Conservation (phyloP, 2,329 filamentous ascomycete species). For the Monosporascus sp. region DNA sequence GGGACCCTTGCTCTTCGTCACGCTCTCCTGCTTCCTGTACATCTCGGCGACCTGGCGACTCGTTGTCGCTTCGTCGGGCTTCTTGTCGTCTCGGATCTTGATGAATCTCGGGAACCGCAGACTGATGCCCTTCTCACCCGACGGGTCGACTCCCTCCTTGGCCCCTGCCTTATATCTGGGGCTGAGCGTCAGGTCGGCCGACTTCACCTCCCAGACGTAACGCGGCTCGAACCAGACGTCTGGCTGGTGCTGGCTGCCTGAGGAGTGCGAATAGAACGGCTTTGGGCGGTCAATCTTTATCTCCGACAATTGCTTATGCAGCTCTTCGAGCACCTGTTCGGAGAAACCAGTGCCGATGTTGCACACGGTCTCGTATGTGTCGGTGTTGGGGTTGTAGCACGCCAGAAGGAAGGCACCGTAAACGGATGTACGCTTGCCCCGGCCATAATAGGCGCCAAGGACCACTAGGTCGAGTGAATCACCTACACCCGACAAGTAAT, state of each 20-base stretch:
- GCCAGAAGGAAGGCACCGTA: slow-evolving; percentile 95
- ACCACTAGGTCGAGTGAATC: slow-evolving; percentile 97
- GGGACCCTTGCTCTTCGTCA: slow-evolving; percentile 78
- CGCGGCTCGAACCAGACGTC: slow-evolving; percentile 98
- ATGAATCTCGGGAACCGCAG: slow-evolving; percentile 92
- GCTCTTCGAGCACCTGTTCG: slow-evolving; percentile 84
- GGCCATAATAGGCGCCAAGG: slow-evolving; percentile 87
- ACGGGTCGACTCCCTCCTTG: slow-evolving; percentile 69
- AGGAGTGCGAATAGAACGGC: slow-evolving; percentile 86
- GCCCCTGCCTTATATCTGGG: slow-evolving; percentile 90
- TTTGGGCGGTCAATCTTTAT: slow-evolving; percentile 86
- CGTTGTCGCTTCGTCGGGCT: slow-evolving; percentile 81
- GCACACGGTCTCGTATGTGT: slow-evolving; percentile 92
- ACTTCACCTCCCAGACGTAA: slow-evolving; percentile 96
- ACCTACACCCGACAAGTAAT: slow-evolving; percentile 89
- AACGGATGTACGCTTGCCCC: slow-evolving; percentile 90
- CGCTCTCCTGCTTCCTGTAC: slow-evolving; percentile 92
- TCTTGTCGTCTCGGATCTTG: slow-evolving; percentile 89
- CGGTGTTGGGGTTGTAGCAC: slow-evolving; percentile 76
- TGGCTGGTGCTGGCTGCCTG: slow-evolving; percentile 83
- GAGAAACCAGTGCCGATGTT: slow-evolving; percentile 98
- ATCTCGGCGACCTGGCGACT: slow-evolving; percentile 88
- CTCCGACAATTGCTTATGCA: slow-evolving; percentile 69
- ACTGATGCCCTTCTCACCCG: slow-evolving; percentile 73
- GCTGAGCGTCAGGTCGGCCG: slow-evolving; percentile 87